A percentile compares a stretch with the other conserved stretches of the same genome.
phyloP scores from a whole-genome alignment of 257 asterid species.

The Solanum paucissectum region DNA sequence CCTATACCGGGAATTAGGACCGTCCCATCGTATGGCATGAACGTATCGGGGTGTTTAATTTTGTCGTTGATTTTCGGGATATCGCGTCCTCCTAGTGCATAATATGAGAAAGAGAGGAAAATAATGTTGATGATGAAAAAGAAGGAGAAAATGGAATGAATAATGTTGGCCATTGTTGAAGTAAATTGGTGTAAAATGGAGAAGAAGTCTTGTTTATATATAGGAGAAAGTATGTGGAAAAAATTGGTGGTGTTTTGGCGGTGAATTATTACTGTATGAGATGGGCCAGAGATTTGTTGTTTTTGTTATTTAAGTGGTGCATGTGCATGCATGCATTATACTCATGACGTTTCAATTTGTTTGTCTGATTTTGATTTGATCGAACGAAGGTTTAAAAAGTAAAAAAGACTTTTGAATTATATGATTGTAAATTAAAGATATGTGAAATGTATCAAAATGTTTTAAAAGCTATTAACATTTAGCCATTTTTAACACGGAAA shows the following conservation, averaged over 20 bases:
- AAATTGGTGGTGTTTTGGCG: neutral
- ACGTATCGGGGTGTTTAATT: neutral
- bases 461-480: neutral
- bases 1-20: slow-evolving; percentile 66
- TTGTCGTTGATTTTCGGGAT: neutral
- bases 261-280: neutral
- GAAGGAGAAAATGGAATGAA: neutral
- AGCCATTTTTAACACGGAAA: neutral
- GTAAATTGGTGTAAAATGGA: neutral
- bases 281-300: neutral
- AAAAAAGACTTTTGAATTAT: neutral
- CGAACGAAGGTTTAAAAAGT: rapidly evolving
- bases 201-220: neutral
- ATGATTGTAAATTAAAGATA: neutral
- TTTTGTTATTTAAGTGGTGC: neutral
- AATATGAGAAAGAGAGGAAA: neutral
- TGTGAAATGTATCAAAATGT: rapidly evolving
- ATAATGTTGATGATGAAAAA: neutral
- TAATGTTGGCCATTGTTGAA: neutral
- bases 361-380: neutral
- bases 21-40: slow-evolving; percentile 34
- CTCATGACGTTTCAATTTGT: rapidly evolving
- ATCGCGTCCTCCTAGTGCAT: neutral
- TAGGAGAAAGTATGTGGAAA: neutral
- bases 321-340: neutral